Percentiles rank a stretch among this genome's conserved stretches.
Evolutionary conservation across 768 basidiomycete genomes (phyloP).

Genomic region (Russula brevipes): DNA sequence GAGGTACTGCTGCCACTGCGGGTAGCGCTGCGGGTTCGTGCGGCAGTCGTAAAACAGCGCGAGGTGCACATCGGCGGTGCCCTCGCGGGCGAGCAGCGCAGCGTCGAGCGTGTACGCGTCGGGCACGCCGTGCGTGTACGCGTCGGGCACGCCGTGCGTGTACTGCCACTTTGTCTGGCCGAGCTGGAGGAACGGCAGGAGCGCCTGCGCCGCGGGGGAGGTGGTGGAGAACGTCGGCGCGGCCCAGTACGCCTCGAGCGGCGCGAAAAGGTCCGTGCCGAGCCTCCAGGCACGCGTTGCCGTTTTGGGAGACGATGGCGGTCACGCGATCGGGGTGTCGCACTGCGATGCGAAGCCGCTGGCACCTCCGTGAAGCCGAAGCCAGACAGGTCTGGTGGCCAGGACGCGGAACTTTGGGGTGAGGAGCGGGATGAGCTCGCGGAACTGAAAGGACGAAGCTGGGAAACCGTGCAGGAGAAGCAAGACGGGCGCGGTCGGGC

Average conservation of each 20-base stretch:
- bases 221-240: neutral
- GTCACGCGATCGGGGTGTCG: constrained; percentile 39
- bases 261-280: constrained; percentile 37
- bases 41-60: constrained; percentile 40
- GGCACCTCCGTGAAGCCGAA: constrained; percentile 47
- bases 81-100: constrained; percentile 37
- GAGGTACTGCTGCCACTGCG: constrained; percentile 43
- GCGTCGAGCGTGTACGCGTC: constrained; percentile 38
- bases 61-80: constrained; percentile 41
- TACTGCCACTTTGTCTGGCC: constrained; percentile 9
- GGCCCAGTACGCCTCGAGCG: constrained; percentile 33
- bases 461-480: constrained; percentile 50
- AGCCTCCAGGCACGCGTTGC: constrained; percentile 46
- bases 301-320: constrained; percentile 46
- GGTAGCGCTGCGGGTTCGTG: constrained; percentile 42
- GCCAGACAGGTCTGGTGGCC: constrained; percentile 50
- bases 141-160: constrained; percentile 3
- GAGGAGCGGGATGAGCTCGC: constrained; percentile 42
- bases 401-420: constrained; percentile 40
- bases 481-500: constrained; percentile 31
- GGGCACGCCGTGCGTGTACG: constrained; percentile 3
- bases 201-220: neutral
- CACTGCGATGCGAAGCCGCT: no score
- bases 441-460: constrained; percentile 44
- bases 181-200: constrained; percentile 6